Conservation (phyloP, 2,329 filamentous ascomycete species). For the Talaromyces sp. region DNA sequence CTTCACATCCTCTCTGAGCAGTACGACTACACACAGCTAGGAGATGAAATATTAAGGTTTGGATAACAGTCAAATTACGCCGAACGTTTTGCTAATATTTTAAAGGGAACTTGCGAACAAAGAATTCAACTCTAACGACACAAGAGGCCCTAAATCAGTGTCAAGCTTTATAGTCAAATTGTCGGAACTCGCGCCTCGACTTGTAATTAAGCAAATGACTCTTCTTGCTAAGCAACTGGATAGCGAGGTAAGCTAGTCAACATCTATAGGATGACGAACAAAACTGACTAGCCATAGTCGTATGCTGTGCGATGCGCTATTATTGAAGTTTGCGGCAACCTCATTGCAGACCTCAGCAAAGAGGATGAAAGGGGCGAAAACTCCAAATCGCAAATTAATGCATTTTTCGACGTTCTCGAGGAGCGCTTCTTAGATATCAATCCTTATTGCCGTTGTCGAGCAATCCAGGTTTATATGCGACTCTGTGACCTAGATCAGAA, state of each 20-base stretch:
- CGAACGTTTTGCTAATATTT: conserved; percentile 15
- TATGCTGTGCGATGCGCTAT: conserved; percentile 90
- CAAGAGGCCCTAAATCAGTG: conserved; percentile 90
- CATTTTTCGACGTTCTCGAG: conserved; percentile 94
- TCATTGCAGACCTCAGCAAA: conserved; percentile 83
- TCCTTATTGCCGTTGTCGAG: conserved; percentile 86
- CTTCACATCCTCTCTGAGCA: conserved; percentile 92
- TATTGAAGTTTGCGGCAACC: conserved; percentile 94
- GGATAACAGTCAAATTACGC: not conserved
- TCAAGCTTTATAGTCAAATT: conserved; percentile 90
- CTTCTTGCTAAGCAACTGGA: conserved; percentile 90
- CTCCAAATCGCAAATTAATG: conserved; percentile 89
- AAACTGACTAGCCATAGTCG: conserved; percentile 48
- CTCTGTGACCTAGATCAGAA: conserved; percentile 94
- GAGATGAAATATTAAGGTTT: conserved; percentile 76
- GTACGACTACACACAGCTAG: conserved; percentile 93
- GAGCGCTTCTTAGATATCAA: conserved; percentile 95
- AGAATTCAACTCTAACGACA: conserved; percentile 96
- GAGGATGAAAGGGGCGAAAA: conserved; percentile 88
- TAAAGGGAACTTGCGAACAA: conserved; percentile 84
- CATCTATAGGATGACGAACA: not conserved
- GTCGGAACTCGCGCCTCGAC: conserved; percentile 80
- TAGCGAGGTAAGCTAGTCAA: conserved; percentile 64
- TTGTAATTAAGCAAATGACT: conserved; percentile 97
- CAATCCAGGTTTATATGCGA: conserved; percentile 87